Evolutionary conservation across 345 rosid species (phyloP), one percentile per base, ranked within the genome.

Genomic region (Microthlaspi erraticum): DNA sequence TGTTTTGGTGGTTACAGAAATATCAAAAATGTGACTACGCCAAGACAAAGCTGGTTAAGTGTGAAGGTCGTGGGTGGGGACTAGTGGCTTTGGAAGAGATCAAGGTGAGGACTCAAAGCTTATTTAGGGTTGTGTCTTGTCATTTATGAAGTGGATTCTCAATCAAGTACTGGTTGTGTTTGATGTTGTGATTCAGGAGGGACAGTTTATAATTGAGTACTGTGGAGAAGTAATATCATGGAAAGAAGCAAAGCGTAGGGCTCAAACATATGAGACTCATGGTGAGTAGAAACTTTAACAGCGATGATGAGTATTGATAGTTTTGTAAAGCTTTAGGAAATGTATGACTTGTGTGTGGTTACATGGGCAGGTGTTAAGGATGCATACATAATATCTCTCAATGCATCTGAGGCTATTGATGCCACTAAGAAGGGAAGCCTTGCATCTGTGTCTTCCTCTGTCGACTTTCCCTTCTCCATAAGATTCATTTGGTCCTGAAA

Each of bases 201-300:
- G 99, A 18, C 95, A 84, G 39, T 89, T 94, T 61, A 83, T 94
- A 60, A 86, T 91, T 44, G 99, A 94, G 83, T 94, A 94, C 37
- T 94, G 95, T 85, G 99, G 99, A 45, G 99, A 94, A 88, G 97
- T 94, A 50, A 94, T 91, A 81, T 84, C 96, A 10, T 89, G 93
- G 89, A 89, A 80, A 84, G 97, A 91, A 76, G 99, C 97, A 55
- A 89, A 78, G 85, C 82, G 86, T 70, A 85, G 99, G 42, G 83
- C 99, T 36, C 94, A 86, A 37, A 64, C 84, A 58, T 94, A 94
- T 67, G 97, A 86, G 85, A 77, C 55, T 58, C 84, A 81, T 61
- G 97, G 99, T 88, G 61, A 68, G 75, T 53, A 58, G 19, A 38
- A 51, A 37, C 62, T 42, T 20, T 59, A 23, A 23, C 20, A 12